phyloP scores from a whole-genome alignment of 495 filamentous ascomycete species.

The Parachaetomium inaequale region DNA sequence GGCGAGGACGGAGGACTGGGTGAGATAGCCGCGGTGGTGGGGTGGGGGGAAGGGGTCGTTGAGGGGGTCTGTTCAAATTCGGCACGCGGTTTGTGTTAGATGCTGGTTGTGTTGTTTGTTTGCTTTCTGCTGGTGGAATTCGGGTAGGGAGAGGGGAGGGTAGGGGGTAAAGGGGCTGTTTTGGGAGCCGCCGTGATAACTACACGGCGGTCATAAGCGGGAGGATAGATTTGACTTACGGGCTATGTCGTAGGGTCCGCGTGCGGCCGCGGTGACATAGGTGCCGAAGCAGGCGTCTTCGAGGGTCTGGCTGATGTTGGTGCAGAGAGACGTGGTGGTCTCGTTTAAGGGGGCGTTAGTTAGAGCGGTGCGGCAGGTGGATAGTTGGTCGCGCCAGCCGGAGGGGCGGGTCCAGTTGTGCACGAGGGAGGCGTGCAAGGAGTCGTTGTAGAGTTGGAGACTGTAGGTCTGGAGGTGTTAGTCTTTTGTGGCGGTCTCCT shows the following conservation, averaged over 20 bases:
- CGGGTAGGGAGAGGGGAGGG: too few species aligned
- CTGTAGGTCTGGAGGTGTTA: slow-evolving; percentile 1
- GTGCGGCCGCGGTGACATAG: background rate
- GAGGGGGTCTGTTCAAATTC: background rate
- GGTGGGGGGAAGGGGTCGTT: background rate
- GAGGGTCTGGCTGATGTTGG: background rate
- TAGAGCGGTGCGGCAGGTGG: background rate
- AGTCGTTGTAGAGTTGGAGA: background rate
- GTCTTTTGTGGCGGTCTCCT: background rate
- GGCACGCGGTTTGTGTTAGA: too few species aligned
- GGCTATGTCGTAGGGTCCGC: background rate
- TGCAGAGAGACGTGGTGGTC: background rate
- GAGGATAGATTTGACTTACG: too few species aligned
- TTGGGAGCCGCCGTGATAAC: too few species aligned
- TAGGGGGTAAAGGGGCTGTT: too few species aligned
- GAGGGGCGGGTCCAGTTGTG: background rate
- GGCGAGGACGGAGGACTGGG: background rate
- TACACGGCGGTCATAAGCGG: too few species aligned
- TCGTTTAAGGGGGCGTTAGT: background rate
- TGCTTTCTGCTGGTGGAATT: too few species aligned
- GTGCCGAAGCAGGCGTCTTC: background rate
- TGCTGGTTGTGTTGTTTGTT: too few species aligned
- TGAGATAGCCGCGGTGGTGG: background rate
- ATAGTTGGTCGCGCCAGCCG: background rate
- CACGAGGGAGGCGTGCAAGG: background rate